Evolutionary conservation across 345 rosid genomes (phyloP).

Genomic region (Citrus inodora): DNA sequence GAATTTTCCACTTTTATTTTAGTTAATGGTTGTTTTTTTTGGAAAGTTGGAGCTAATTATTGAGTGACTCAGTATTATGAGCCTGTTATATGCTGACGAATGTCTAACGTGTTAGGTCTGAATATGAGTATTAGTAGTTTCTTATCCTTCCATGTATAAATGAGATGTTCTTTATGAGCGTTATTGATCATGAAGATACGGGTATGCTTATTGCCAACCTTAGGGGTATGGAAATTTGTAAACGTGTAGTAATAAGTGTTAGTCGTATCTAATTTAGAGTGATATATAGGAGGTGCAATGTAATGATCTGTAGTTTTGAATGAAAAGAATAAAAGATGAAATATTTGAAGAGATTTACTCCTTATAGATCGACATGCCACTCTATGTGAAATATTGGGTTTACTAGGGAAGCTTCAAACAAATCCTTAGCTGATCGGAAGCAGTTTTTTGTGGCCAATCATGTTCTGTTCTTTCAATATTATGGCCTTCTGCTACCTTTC

Average conservation of each 20-base stretch:
- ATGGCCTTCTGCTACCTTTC: no score
- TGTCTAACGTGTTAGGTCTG: background rate
- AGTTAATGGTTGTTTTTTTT: constrained; percentile 1
- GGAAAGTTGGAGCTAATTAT: background rate
- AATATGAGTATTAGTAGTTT: background rate
- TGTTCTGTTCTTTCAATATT: no score
- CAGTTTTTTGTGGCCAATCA: no score
- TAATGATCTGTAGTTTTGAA: background rate
- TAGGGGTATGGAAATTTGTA: background rate
- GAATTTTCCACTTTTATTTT: background rate
- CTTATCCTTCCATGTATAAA: background rate
- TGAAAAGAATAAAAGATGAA: background rate
- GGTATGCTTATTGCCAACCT: background rate
- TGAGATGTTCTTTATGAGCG: background rate
- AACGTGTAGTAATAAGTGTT: background rate
- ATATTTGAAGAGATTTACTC: no score
- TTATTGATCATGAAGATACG: background rate
- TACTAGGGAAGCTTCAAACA: no score
- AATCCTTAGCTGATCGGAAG: no score
- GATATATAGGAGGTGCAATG: background rate
- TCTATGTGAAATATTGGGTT: no score
- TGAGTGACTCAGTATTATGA: background rate
- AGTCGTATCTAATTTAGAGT: background rate
- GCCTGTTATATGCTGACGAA: background rate
- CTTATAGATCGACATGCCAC: no score